phyloP scores from a whole-genome alignment of 352 stramenopile species.

The Pythium volutum region DNA sequence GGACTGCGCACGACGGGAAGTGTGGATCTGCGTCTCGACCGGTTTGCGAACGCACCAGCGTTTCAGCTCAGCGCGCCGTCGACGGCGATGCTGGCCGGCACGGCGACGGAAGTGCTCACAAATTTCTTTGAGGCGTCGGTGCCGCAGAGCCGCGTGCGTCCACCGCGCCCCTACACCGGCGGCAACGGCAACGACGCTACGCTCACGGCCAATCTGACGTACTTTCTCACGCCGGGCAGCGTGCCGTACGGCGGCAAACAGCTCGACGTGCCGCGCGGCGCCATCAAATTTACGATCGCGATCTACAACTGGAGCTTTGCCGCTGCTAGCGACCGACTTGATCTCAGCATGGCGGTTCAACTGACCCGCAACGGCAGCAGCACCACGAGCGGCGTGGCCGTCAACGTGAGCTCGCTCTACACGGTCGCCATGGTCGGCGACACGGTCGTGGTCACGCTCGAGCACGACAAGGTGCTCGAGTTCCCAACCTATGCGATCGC shows the following conservation, averaged over 20 bases:
- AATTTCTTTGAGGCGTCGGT: not conserved
- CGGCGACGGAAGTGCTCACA: not conserved
- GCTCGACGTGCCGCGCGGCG: not conserved
- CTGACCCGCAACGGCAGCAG: no score
- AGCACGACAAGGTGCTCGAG: not conserved
- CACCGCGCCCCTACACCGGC: not conserved
- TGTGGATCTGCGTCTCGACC: not conserved
- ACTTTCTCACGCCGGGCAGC: not conserved
- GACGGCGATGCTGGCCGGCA: not conserved
- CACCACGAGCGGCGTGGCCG: not conserved
- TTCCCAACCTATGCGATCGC: not conserved
- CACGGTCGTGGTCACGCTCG: not conserved
- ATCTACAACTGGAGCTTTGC: not conserved
- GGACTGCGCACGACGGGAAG: not conserved
- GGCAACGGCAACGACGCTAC: not conserved
- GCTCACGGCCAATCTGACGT: not conserved
- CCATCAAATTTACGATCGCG: not conserved
- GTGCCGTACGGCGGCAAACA: not conserved
- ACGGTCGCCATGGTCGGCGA: not conserved
- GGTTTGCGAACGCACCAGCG: not conserved
- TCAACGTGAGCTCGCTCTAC: not conserved
- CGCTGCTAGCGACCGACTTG: not conserved
- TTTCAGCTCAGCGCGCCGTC: not conserved
- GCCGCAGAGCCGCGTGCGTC: not conserved
- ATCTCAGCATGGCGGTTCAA: slow-evolving; percentile 1